Evolutionary conservation across 2,329 filamentous ascomycete species (phyloP).

Genomic region (Bipolaris sorokiniana): DNA sequence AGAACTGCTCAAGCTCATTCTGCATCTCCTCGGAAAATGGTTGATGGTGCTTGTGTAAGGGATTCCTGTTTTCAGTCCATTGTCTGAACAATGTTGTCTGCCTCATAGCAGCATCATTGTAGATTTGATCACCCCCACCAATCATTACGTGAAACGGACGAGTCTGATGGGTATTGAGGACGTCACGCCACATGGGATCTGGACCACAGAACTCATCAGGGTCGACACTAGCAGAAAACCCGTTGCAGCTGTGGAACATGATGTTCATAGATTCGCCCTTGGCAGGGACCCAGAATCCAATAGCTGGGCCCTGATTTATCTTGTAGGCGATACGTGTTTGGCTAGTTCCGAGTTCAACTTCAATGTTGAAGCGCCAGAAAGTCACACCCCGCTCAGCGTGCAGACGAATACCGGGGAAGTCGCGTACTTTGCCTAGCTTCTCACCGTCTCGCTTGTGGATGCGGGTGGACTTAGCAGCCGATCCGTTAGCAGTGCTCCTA

Average conservation of each 20-base stretch:
- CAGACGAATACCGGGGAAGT: slow-evolving; percentile 80
- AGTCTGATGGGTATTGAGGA: slow-evolving; percentile 89
- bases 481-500: slow-evolving; percentile 55
- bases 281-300: slow-evolving; percentile 93
- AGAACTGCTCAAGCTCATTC: slow-evolving; percentile 85
- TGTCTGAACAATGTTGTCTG: slow-evolving; percentile 78
- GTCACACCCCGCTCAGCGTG: slow-evolving; percentile 87
- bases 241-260: slow-evolving; percentile 98
- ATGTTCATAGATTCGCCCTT: slow-evolving; percentile 90
- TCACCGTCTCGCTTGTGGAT: slow-evolving; percentile 74
- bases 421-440: slow-evolving; percentile 78
- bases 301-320: slow-evolving; percentile 87
- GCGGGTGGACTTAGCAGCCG: slow-evolving; percentile 50
- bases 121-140: slow-evolving; percentile 95
- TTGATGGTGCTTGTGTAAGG: slow-evolving; percentile 76
- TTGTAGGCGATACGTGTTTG: slow-evolving; percentile 93
- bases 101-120: slow-evolving; percentile 83
- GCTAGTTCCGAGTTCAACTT: slow-evolving; percentile 78
- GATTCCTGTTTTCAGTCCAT: slow-evolving; percentile 83
- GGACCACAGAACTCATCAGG: slow-evolving; percentile 84
- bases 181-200: slow-evolving; percentile 95
- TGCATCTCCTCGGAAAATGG: slow-evolving; percentile 84
- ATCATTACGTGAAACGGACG: slow-evolving; percentile 98
- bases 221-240: slow-evolving; percentile 83
- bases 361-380: slow-evolving; percentile 97